Evolutionary conservation across 139 green algal genomes (phyloP), one percentile per base, ranked within the genome.

Genomic region (Gonium pectorale): DNA sequence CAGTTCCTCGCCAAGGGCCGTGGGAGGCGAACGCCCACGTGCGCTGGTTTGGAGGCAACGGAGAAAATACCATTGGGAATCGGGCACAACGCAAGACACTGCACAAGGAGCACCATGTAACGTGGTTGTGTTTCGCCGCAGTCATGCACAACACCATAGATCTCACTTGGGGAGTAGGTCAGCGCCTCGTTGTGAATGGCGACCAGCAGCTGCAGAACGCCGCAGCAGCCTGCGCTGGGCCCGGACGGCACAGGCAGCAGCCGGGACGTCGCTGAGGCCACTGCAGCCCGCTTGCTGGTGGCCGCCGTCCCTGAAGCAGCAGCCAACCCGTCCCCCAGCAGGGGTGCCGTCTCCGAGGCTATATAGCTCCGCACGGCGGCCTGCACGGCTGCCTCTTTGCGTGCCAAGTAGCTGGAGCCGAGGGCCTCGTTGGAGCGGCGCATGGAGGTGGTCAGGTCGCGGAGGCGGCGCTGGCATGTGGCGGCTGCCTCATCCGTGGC

Each of bases 131-230:
- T n/a, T n/a, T n/a, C n/a, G n/a, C 17, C 49, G 17, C 17, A 56
- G 49, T 56, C 17, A n/a, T n/a, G n/a, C n/a, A n/a, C n/a, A n/a
- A n/a, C 31, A 5, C 29, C 8, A 68, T 7, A 3, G 8, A 1
- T 54, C 79, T 67, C 63, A 85, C 80, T 86, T 0, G 80, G 80
- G 3, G 67, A 80, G 67, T 86, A 86, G 5, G 67, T 40, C 19
- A 80, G 80, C 67, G 67, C 52, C 80, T 86, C 80, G 29, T 79
- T 86, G 67, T 79, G 80, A n/a, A 80, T 80, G 21, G 67, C 67
- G 5, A 31, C 71, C 52, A 86, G 67, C 37, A 79, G 52, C 67
- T 63, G 44, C 67, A 86, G 80, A 51, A 86, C 38, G 38, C 4
- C 15, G 9, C 40, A 38, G 67, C 80, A 86, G 2, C 67, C 80